A percentile compares a stretch with the other conserved stretches of the same genome.
Conservation (phyloP, 441 rosid species). For the Adansonia madagascariensis region DNA sequence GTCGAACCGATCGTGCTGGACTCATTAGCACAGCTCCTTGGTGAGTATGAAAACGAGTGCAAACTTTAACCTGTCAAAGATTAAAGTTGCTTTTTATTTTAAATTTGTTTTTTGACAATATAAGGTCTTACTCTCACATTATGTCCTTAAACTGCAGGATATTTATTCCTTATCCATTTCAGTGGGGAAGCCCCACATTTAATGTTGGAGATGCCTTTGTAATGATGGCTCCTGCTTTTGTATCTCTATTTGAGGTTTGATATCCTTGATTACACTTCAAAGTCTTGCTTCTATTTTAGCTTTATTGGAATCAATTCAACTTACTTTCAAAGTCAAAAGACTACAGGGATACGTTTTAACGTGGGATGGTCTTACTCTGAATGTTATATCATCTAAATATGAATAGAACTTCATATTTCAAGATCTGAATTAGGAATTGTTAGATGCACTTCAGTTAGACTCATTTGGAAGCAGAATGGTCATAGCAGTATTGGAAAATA, state of each 20-base stretch:
- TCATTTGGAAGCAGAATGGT: too few relatives aligned
- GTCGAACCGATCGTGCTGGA: conserved; percentile 83
- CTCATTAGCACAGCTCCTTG: conserved; percentile 65
- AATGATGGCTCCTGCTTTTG: conserved; percentile 74
- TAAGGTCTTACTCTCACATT: neutral
- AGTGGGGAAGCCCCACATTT: conserved; percentile 81
- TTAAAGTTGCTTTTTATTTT: neutral
- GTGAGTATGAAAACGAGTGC: conserved; percentile 34
- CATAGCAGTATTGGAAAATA: too few relatives aligned
- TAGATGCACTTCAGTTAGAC: too few relatives aligned
- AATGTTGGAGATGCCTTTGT: conserved; percentile 62
- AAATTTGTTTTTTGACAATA: neutral
- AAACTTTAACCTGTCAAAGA: neutral
- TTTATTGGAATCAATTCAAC: neutral
- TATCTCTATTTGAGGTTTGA: conserved; percentile 75
- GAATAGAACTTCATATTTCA: too few relatives aligned
- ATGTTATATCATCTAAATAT: too few relatives aligned
- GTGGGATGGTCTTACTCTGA: too few relatives aligned
- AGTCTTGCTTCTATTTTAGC: neutral
- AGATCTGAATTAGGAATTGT: too few relatives aligned
- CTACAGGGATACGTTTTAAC: too few relatives aligned
- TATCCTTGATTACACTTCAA: neutral
- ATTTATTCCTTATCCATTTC: conserved; percentile 75
- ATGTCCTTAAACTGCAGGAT: conserved; percentile 48
- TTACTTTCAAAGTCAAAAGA: too few relatives aligned